Percentiles rank a stretch among this genome's conserved stretches.
Evolutionary conservation across 164 flowering plant genomes (phyloP).

Genomic region (Annona cherimola): DNA sequence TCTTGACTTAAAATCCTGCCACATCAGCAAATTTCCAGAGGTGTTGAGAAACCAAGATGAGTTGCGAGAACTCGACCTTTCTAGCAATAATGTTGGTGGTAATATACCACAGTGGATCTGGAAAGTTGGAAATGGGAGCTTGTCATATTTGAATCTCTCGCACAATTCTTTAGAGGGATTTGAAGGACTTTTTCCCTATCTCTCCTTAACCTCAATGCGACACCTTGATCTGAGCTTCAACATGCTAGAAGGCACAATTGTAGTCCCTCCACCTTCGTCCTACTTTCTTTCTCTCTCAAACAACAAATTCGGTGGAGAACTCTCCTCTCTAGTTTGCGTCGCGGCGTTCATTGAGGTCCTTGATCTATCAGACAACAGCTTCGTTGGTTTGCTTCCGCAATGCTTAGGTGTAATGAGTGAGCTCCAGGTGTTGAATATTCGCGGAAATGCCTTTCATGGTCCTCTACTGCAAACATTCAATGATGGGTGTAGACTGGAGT

Average conservation of each 20-base stretch:
- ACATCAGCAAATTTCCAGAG: slow-evolving; percentile 25
- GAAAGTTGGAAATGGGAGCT: slow-evolving; percentile 11
- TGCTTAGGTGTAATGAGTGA: background rate
- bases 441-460: too few relatives aligned
- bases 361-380: background rate
- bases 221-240: background rate
- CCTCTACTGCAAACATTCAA: too few relatives aligned
- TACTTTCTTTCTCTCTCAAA: background rate
- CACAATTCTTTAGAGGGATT: background rate
- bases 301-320: background rate
- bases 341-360: slow-evolving; percentile 7
- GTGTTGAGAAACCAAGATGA: slow-evolving; percentile 24
- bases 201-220: background rate
- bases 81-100: slow-evolving; percentile 34
- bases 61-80: slow-evolving; percentile 34
- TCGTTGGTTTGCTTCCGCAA: background rate
- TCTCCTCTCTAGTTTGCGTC: background rate
- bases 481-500: too few relatives aligned
- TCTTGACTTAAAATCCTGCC: slow-evolving; percentile 38
- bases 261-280: background rate
- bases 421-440: background rate
- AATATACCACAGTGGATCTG: slow-evolving; percentile 41
- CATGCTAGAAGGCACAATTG: background rate
- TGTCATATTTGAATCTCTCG: slow-evolving; percentile 26
- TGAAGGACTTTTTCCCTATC: background rate